phyloP scores from a whole-genome alignment of 768 basidiomycete species.

The Panellus pusillus region DNA sequence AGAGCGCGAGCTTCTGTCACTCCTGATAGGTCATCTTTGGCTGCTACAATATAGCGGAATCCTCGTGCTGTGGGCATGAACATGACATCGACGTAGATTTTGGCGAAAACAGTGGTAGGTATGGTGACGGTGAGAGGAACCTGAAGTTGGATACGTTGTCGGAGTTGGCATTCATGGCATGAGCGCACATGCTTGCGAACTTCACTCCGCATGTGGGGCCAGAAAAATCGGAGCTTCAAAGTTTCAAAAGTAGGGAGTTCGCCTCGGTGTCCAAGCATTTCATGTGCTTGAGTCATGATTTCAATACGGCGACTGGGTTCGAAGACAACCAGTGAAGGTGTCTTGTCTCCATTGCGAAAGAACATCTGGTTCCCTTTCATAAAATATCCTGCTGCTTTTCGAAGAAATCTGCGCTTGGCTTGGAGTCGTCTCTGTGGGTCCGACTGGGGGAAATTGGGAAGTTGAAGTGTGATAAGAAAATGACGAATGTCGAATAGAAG shows the following conservation, averaged over 20 bases:
- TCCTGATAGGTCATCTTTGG: slow-evolving; percentile 26
- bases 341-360: too few relatives aligned
- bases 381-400: too few relatives aligned
- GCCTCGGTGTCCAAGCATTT: slow-evolving; percentile 24
- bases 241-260: slow-evolving; percentile 2
- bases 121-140: slow-evolving; percentile 13
- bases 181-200: too few relatives aligned
- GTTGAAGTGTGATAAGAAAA: too few relatives aligned
- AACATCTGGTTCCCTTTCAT: too few relatives aligned
- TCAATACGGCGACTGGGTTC: slow-evolving; percentile 7
- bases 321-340: too few relatives aligned
- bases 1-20: slow-evolving; percentile 24
- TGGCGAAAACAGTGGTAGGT: slow-evolving; percentile 11
- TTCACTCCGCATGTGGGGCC: slow-evolving; percentile 21
- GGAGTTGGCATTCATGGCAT: too few relatives aligned
- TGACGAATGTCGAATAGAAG: too few relatives aligned
- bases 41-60: slow-evolving; percentile 25
- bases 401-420: too few relatives aligned
- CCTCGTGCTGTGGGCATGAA: slow-evolving; percentile 23
- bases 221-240: slow-evolving; percentile 22
- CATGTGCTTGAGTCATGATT: slow-evolving; percentile 19
- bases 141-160: slow-evolving; percentile 18
- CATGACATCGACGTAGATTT: slow-evolving; percentile 24
- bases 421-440: too few relatives aligned
- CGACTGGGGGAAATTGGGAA: too few relatives aligned